Base-by-base conservation (phyloP, 78 protist species). In the Emiliania huxleyi region DNA sequence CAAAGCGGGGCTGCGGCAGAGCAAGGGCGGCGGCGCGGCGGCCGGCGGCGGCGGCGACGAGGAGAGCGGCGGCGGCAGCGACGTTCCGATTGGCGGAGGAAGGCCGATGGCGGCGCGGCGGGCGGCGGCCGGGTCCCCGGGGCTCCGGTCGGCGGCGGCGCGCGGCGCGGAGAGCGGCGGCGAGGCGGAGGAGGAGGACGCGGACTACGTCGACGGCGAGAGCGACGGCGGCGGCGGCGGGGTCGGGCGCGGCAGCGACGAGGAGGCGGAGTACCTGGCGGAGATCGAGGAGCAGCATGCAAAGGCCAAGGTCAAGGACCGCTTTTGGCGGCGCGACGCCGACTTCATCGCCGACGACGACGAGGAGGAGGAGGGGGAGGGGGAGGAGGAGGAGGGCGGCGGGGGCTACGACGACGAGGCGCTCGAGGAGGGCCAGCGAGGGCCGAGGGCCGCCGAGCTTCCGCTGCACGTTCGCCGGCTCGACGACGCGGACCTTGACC, bases 261-360 rank as follows among this genome's bases (percentile, higher is more conserved):
- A 62, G 33, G 75, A 62, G 75, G 75, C 23, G 75, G 75, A 8
- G n/a, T 62, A 62, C 33, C 75, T 62, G 29, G 75, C 23, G 75
- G 29, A 26, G 75, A 18, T 18, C 75, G 75, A 62, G 75, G n/a
- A 19, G 75, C n/a, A 62, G 37, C 75, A 26, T 15, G 75, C 3
- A 15, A 8, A 21, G n/a, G 75, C 23, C 29, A 8, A 62, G 75
- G 75, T 26, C n/a, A 62, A 62, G 75, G 75, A 62, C 11, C 75
- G 23, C 75, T 62, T 62, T 21, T 62, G 75, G 75, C 75, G 75
- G 75, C 75, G 75, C 75, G 75, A 62, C 33, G 75, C 75, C 75
- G 11, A 23, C 75, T 23, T 62, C 75, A 21, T 62, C 75, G 33
- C 3, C 75, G 75, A 62, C 12, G 75, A 62, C n/a, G 75, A 62